Conservation (phyloP, 2,329 filamentous ascomycete genomes). For the Fusarium nelsonii region DNA sequence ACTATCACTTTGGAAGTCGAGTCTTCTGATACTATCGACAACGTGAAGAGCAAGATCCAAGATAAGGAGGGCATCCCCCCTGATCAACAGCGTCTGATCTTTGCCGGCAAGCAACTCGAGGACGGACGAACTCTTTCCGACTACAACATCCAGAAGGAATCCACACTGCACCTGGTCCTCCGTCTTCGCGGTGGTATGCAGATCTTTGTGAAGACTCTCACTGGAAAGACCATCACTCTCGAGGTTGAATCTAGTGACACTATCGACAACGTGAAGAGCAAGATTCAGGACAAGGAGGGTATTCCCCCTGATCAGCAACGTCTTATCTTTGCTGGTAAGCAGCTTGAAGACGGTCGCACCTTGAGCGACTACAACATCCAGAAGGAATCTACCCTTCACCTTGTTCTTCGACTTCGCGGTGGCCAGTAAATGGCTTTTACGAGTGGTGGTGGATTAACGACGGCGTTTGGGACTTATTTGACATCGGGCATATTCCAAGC, state of each 20-base stretch:
- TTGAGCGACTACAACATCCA: conserved; percentile 97
- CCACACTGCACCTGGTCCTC: conserved; percentile 83
- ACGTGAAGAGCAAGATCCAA: conserved; percentile 94
- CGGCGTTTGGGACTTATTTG: conserved; percentile 55
- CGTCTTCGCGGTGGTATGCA: conserved; percentile 89
- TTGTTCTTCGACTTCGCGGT: conserved; percentile 84
- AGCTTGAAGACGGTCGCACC: conserved; percentile 91
- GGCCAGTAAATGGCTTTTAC: conserved; percentile 58
- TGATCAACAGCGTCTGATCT: conserved; percentile 94
- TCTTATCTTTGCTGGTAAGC: conserved; percentile 93
- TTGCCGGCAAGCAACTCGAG: conserved; percentile 93
- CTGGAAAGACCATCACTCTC: conserved; percentile 93
- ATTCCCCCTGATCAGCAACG: conserved; percentile 96
- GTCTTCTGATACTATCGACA: conserved; percentile 91
- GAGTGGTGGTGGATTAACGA: conserved; percentile 65
- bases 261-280: conserved; percentile 93
- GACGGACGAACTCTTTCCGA: conserved; percentile 91
- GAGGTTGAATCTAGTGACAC: conserved; percentile 92
- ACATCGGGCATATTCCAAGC: conserved; percentile 28
- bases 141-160: conserved; percentile 98
- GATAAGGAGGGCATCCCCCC: conserved; percentile 95
- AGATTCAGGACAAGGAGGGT: conserved; percentile 94
- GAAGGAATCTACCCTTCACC: conserved; percentile 85
- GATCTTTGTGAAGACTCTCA: conserved; percentile 88
- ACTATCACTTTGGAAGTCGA: conserved; percentile 95